Evolutionary conservation across 2,329 filamentous ascomycete species (phyloP), one percentile per base, ranked within the genome.

Genomic region (Fusarium torulosum): DNA sequence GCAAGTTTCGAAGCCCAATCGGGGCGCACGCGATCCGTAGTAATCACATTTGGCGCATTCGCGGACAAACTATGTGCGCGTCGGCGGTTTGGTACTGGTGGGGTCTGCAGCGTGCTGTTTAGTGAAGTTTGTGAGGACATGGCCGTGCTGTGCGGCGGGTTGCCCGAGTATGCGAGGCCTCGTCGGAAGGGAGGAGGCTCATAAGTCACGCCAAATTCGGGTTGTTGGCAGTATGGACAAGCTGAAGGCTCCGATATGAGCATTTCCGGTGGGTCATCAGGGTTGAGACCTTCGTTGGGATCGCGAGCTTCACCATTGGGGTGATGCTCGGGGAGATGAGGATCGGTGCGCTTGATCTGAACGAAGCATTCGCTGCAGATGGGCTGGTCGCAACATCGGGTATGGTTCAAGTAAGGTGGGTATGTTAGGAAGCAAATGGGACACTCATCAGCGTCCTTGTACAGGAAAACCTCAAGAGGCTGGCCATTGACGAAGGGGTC

Each of bases 331-430:
- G 93, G 93, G 38, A 94, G 88, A 77, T 97, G 93, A 11, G 94
- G 94, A 68, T 99, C 95, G 6, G 94, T 90, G 41, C 96, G 88
- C 78, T 97, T 98, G 77, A 99, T 99, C 78, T 99, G 96, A 6
- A 99, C 96, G 74, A 99, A 99, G 78, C 96, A 99, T 80, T 99
- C 96, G 41, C 94, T 98, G 80, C 96, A 99, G 66, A 99, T 98
- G 7, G 92, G 86, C 77, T 99, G 96, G 73, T 97, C 94, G 78
- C 96, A 99, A 77, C 96, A 99, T 69, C 96, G 86, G 1, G 96
- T 99, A 69, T 90, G 91, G 80, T 99, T 99, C 29, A 99, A 85
- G 75, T 96, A 96, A 5, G 94, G 94, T 1, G 96, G 96, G 71
- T 98, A 99, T 72, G 94, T 96, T 53, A 98, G 84, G 77, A 98